Base-by-base conservation (phyloP, 1,284 basidiomycete genomes). In the Fistulina hepatica region DNA sequence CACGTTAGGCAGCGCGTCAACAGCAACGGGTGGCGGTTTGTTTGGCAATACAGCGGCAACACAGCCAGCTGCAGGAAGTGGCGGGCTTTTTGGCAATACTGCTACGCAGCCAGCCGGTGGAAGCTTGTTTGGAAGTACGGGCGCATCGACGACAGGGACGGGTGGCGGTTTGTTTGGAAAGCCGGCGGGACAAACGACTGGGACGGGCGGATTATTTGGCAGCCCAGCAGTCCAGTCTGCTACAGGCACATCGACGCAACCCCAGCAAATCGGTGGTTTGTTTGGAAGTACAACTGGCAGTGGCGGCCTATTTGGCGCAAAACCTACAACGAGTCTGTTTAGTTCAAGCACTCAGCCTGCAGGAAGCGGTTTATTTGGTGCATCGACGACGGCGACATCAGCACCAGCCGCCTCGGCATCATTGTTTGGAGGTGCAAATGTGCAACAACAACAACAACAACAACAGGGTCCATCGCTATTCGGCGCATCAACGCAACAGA, bases 21-120 rank as follows among this genome's bases (percentile, higher is more conserved):
- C 28, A 16, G 28, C 28, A 19, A 43, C 43, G 15, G 45, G 48
- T 35, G 52, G 58, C 27, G 54, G 57, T 10, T 37, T 66, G 17
- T 66, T 66, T 47, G 56, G 59, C 6, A 46, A 36, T 25, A 27
- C 39, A 16, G 28, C 28, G n/a, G n/a, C 24, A 42, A 43, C 30
- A 34, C 22, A 19, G 25, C n/a, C 25, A 41, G 16, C 38, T 37
- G 35, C 32, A 36, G 4, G 41, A 42, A 32, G 38, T 39, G 28
- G 28, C 12, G 35, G 44, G 32, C 22, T 45, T 16, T 45, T 45
- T 38, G 41, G 44, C 2, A 36, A 12, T n/a, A 38, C 48, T 10
- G 48, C 46, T 28, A 34, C 26, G 19, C 39, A 38, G 28, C 41
- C 36, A 16, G 31, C 50, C 13, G 46, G 48, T 11, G 45, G 50